Conservation (phyloP, 129 eudicot genomes). For the Helichrysum umbraculigerum region DNA sequence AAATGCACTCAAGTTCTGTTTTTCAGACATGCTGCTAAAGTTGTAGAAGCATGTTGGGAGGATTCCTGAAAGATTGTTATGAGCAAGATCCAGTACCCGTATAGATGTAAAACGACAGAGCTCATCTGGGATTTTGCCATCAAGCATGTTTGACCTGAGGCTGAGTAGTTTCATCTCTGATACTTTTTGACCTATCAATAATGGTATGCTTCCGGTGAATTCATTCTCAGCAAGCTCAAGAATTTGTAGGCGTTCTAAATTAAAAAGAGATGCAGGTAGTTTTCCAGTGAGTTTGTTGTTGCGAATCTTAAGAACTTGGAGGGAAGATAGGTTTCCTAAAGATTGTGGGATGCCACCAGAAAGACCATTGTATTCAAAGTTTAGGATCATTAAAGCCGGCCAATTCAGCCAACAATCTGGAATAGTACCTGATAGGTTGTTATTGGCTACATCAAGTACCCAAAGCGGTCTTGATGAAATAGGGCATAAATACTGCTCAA, state of each 20-base stretch:
- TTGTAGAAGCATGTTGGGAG: slow-evolving; percentile 42
- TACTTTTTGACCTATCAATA: slow-evolving; percentile 18
- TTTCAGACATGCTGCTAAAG: slow-evolving; percentile 33
- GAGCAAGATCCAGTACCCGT: slow-evolving; percentile 43
- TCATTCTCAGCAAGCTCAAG: slow-evolving; percentile 39
- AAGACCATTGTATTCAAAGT: slow-evolving; percentile 35
- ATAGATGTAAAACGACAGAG: slow-evolving; percentile 37
- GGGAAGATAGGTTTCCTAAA: slow-evolving; percentile 15
- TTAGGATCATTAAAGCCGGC: slow-evolving; percentile 22
- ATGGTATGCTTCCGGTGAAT: slow-evolving; percentile 31
- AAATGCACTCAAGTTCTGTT: neutral
- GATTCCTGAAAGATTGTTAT: no score
- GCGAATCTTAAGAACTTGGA: slow-evolving; percentile 30
- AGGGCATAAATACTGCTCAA: slow-evolving; percentile 40
- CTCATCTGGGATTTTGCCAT: slow-evolving; percentile 35
- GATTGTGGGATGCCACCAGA: slow-evolving; percentile 35
- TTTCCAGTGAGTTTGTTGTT: slow-evolving; percentile 34
- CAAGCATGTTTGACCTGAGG: slow-evolving; percentile 37
- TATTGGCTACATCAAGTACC: slow-evolving; percentile 38
- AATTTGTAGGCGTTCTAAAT: slow-evolving; percentile 17
- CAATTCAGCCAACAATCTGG: slow-evolving; percentile 43
- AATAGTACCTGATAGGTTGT: slow-evolving; percentile 36
- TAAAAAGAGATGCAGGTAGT: slow-evolving; percentile 22
- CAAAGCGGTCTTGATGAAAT: neutral
- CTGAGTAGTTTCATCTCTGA: slow-evolving; percentile 30